These are phyloP conservation scores for Penicillium paneum DNA, from an alignment of 2,329 filamentous ascomycete species.

Conservation along the genomic window DNA sequence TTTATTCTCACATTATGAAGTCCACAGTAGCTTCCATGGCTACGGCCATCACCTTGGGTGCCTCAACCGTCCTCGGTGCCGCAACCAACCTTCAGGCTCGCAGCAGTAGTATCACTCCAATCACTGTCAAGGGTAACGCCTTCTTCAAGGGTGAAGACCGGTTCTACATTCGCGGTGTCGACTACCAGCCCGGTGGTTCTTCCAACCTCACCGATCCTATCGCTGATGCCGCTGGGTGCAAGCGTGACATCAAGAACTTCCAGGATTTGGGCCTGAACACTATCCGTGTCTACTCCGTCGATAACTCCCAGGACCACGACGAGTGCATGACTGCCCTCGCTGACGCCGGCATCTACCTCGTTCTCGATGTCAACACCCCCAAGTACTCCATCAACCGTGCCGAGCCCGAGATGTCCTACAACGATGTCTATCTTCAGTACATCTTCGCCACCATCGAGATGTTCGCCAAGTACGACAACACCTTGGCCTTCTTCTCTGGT, in stretches of 20 bases:
- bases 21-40: slow-evolving; percentile 45
- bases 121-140: slow-evolving; percentile 63
- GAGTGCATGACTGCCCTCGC: slow-evolving; percentile 78
- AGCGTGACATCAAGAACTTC: slow-evolving; percentile 77
- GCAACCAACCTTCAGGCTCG: slow-evolving; percentile 38
- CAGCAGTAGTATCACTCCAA: slow-evolving; percentile 48
- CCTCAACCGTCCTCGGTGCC: slow-evolving; percentile 47
- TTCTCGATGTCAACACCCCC: slow-evolving; percentile 88
- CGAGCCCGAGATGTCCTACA: slow-evolving; percentile 74
- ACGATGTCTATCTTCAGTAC: slow-evolving; percentile 77
- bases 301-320: slow-evolving; percentile 79
- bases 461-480: slow-evolving; percentile 81
- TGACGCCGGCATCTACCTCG: slow-evolving; percentile 86
- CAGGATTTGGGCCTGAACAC: slow-evolving; percentile 85
- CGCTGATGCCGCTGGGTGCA: slow-evolving; percentile 66
- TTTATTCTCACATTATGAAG: slow-evolving; percentile 51
- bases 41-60: slow-evolving; percentile 47
- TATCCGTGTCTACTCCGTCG: slow-evolving; percentile 86
- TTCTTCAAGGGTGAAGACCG: slow-evolving; percentile 62
- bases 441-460: slow-evolving; percentile 85
- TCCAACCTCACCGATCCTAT: slow-evolving; percentile 69
- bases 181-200: slow-evolving; percentile 65
- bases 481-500: slow-evolving; percentile 78
- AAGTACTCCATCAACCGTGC: slow-evolving; percentile 82
- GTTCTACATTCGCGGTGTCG: slow-evolving; percentile 54